These are phyloP conservation scores for Lepidopterella palustris DNA, from an alignment of 495 filamentous ascomycete species.

Conservation along the genomic window DNA sequence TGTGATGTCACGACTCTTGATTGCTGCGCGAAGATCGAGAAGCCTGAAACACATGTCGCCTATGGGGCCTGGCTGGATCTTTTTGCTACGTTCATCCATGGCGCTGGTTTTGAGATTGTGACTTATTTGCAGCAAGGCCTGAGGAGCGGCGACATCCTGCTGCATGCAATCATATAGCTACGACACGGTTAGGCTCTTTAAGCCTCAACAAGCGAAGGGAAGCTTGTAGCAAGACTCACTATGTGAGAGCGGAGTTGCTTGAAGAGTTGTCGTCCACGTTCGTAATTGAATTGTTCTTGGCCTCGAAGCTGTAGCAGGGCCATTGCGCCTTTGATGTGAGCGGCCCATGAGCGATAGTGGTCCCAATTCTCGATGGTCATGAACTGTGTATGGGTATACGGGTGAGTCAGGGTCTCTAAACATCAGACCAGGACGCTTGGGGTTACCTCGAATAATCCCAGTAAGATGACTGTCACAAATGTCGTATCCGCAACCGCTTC, in stretches of 20 bases:
- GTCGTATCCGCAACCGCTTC: conserved; percentile 7
- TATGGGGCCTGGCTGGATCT: not conserved
- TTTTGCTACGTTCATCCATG: not conserved
- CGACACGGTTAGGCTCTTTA: not conserved
- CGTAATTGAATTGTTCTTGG: conserved; percentile 5
- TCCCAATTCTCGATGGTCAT: conserved; percentile 9
- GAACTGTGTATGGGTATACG: not conserved
- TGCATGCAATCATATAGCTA: conserved; percentile 15
- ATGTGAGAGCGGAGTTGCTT: conserved; percentile 16
- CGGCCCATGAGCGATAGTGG: conserved; percentile 12
- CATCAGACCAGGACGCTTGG: not conserved
- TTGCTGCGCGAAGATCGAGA: conserved; percentile 6
- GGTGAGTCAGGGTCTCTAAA: not conserved
- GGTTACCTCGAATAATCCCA: conserved; percentile 15
- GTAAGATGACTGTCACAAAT: conserved; percentile 11
- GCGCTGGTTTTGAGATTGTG: not conserved
- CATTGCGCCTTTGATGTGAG: conserved; percentile 12
- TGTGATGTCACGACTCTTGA: conserved; percentile 9
- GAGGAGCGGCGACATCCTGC: conserved; percentile 1
- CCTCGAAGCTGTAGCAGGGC: conserved; percentile 15
- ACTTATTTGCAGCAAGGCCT: not conserved
- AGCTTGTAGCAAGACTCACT: not conserved
- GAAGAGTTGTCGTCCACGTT: conserved; percentile 11
- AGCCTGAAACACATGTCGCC: conserved; percentile 9
- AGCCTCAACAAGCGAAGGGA: no score